phyloP scores from a whole-genome alignment of 139 green algal genomes.

The Chlamydomonas schloesseri region DNA sequence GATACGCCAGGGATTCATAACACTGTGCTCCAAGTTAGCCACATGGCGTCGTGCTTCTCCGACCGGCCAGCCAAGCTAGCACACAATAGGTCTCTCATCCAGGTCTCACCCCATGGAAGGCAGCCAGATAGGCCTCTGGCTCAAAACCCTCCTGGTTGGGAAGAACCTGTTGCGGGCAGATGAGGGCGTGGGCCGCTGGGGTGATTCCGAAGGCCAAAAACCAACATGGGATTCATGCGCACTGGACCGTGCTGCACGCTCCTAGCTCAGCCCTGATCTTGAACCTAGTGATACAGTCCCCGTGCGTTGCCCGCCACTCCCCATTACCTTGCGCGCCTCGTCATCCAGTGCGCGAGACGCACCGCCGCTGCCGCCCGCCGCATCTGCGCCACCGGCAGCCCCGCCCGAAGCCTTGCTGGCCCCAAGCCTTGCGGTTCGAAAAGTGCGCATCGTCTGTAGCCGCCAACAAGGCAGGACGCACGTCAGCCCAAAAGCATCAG shows the following conservation, averaged over 20 bases:
- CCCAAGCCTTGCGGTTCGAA: slow-evolving; percentile 28
- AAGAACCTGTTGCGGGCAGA: slow-evolving; percentile 48
- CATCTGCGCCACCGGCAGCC: background rate
- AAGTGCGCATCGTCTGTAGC: slow-evolving; percentile 27
- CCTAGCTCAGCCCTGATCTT: background rate
- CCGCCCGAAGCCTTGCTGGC: background rate
- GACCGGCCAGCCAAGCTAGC: too few species aligned
- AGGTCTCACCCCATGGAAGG: slow-evolving; percentile 65
- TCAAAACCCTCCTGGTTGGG: slow-evolving; percentile 69
- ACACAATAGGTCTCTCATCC: too few species aligned
- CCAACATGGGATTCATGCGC: too few species aligned
- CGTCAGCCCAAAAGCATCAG: too few species aligned
- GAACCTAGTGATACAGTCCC: too few species aligned
- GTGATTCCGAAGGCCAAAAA: too few species aligned
- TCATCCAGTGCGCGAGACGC: background rate
- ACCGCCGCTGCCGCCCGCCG: background rate
- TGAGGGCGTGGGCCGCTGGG: too few species aligned
- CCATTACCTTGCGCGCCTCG: slow-evolving; percentile 13
- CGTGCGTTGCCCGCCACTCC: too few species aligned
- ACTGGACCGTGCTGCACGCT: too few species aligned
- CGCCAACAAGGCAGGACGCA: background rate
- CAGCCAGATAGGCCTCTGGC: slow-evolving; percentile 63
- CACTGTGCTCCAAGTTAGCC: too few species aligned
- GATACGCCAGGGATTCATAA: too few species aligned
- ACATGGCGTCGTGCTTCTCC: too few species aligned